Conservation (phyloP, 169 alveolate species). For the Cryptosporidium ryanae region DNA sequence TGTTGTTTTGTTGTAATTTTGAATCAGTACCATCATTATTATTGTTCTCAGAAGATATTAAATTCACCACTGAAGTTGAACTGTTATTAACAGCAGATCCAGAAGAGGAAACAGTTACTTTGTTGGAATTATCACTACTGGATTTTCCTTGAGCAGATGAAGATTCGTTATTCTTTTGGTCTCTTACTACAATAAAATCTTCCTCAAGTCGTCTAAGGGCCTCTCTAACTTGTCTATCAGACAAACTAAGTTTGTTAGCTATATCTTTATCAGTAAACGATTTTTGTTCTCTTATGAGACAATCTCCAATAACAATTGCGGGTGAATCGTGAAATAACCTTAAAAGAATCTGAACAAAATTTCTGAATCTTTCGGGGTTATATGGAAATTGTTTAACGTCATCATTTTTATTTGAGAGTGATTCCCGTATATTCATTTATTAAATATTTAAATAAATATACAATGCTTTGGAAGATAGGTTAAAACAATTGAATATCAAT, state of each 20-base stretch:
- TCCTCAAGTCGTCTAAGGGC: constrained; percentile 62
- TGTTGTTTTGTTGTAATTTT: not conserved
- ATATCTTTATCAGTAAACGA: constrained; percentile 65
- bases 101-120: not conserved
- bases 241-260: constrained; percentile 38
- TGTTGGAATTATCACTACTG: not conserved
- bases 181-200: constrained; percentile 55
- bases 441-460: not conserved
- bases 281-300: constrained; percentile 61
- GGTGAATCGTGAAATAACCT: constrained; percentile 68
- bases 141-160: not conserved
- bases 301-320: constrained; percentile 63
- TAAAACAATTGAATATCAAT: too few relatives aligned
- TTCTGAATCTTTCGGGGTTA: constrained; percentile 53
- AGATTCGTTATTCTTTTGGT: constrained; percentile 33
- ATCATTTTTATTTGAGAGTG: constrained; percentile 25
- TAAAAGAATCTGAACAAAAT: constrained; percentile 51
- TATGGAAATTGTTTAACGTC: constrained; percentile 39
- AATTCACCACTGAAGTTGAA: not conserved
- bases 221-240: constrained; percentile 70
- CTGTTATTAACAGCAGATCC: not conserved
- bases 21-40: not conserved
- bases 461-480: too few relatives aligned
- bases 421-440: constrained; percentile 38
- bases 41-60: not conserved